Base-by-base conservation (phyloP, 495 filamentous ascomycete species). In the Penicillium simplicissimum region DNA sequence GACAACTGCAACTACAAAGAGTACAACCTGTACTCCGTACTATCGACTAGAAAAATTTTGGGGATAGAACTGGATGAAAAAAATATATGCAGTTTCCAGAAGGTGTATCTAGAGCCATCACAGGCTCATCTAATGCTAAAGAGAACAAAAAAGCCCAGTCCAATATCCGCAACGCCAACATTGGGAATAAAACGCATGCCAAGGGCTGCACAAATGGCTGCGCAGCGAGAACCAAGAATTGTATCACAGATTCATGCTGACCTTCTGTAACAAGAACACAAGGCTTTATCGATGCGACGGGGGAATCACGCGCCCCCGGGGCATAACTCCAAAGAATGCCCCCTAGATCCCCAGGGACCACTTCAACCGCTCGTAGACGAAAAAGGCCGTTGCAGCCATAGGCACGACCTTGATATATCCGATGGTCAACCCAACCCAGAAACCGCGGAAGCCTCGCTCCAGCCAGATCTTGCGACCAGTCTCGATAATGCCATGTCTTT, bases 391-490 rank as follows among this genome's bases (percentile, higher is more conserved):
- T 34, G 95, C 95, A 58, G 77, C 86, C 91, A 98, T 90, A 3
- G 95, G 95, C 55, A 97, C 79, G 57, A 98, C 85, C 79, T 98
- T 98, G 58, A 92, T 81, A 69, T 98, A 98, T 13, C 95, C 95
- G 71, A 98, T 97, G 5, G 89, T 90, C 72, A 98, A 75, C 0
- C 95, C 95, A 23, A 98, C 90, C 77, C 88, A 98, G 74, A 96
- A 98, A 1, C 95, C 95, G 36, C 84, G 81, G 62, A 89, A 78
- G 1, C 95, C 96, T 19, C 81, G 81, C 76, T 95, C 92, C 61
- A 80, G 72, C 70, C 82, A 89, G 61, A 98, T 93, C 65, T 82
- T 81, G 55, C 72, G 76, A 23, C 85, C 88, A 2, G 92, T 96
- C 76, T 98, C 94, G 19, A 75, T 76, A 57, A 98, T 90, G 47